These are phyloP conservation scores for Zea luxurians DNA, from an alignment of 176 grass and related monocot species.

Conservation along the genomic window DNA sequence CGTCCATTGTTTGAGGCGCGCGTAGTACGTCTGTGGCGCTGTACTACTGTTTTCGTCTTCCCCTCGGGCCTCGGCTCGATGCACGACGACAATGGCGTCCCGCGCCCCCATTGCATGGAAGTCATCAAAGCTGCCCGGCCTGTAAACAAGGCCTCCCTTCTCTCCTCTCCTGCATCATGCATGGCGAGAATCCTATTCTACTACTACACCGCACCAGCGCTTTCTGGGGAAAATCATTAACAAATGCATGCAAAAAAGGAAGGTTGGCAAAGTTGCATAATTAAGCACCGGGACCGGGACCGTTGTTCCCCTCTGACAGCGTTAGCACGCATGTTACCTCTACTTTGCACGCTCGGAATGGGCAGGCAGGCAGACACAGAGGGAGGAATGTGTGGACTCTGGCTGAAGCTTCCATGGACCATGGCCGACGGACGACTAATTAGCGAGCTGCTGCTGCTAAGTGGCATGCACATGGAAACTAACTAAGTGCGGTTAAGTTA, in stretches of 20 bases:
- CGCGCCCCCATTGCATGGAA: conserved; percentile 29
- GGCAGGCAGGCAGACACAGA: neutral
- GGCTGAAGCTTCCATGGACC: conserved; percentile 40
- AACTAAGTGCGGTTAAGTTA: neutral
- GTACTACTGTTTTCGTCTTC: no score
- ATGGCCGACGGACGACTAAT: neutral
- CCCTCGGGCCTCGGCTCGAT: neutral
- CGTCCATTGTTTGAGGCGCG: neutral
- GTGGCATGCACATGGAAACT: conserved; percentile 35
- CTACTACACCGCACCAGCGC: conserved; percentile 23
- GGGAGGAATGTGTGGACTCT: neutral
- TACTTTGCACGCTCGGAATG: conserved; percentile 27
- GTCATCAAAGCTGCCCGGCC: conserved; percentile 38
- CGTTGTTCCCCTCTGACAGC: neutral
- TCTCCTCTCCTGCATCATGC: conserved; percentile 3
- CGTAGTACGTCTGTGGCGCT: no score
- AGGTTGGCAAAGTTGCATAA: conserved; percentile 29
- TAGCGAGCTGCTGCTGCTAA: neutral
- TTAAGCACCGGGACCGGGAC: neutral
- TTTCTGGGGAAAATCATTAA: conserved; percentile 41
- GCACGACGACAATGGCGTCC: neutral
- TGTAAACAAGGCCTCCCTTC: conserved; percentile 33
- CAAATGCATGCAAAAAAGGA: conserved; percentile 39
- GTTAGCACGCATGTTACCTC: conserved; percentile 43
- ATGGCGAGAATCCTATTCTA: conserved; percentile 50